Percentiles rank a stretch among this genome's conserved stretches.
phyloP scores from a whole-genome alignment of 805 yeast genomes.

The Metschnikowia matae region DNA sequence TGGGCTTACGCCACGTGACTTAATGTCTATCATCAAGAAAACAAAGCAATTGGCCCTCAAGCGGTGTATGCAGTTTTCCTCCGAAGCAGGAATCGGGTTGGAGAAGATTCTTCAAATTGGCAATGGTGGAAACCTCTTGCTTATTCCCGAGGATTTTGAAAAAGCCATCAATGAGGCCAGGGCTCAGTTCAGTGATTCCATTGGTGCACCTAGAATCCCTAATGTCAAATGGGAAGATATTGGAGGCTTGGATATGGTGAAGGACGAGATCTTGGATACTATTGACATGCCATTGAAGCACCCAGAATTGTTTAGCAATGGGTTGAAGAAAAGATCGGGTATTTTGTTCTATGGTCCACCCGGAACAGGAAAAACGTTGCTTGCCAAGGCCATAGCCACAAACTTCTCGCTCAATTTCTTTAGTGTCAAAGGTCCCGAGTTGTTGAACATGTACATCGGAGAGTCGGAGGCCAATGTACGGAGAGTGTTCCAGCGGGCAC shows the following conservation, averaged over 20 bases:
- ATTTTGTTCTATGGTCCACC: constrained; percentile 97
- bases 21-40: constrained; percentile 62
- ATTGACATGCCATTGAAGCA: constrained; percentile 93
- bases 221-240: constrained; percentile 96
- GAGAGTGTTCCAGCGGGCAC: constrained; percentile 85
- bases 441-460: constrained; percentile 96
- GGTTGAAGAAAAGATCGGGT: constrained; percentile 91
- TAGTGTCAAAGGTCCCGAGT: constrained; percentile 96
- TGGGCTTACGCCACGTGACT: constrained; percentile 83
- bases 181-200: constrained; percentile 84
- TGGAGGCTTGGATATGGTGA: constrained; percentile 88
- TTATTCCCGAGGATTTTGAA: constrained; percentile 61
- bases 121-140: constrained; percentile 51
- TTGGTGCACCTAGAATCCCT: constrained; percentile 96
- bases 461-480: constrained; percentile 98
- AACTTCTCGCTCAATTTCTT: constrained; percentile 91
- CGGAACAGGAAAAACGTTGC: constrained; percentile 93
- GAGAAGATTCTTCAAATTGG: constrained; percentile 39
- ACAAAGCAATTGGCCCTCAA: constrained; percentile 58
- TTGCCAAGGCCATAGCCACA: constrained; percentile 97
- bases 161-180: constrained; percentile 76
- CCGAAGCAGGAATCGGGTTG: constrained; percentile 15
- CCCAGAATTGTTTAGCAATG: constrained; percentile 83
- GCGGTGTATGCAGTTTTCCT: constrained; percentile 38
- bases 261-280: constrained; percentile 90